These are phyloP conservation scores for Podospora conica DNA, from an alignment of 495 filamentous ascomycete genomes.

Conservation along the genomic window DNA sequence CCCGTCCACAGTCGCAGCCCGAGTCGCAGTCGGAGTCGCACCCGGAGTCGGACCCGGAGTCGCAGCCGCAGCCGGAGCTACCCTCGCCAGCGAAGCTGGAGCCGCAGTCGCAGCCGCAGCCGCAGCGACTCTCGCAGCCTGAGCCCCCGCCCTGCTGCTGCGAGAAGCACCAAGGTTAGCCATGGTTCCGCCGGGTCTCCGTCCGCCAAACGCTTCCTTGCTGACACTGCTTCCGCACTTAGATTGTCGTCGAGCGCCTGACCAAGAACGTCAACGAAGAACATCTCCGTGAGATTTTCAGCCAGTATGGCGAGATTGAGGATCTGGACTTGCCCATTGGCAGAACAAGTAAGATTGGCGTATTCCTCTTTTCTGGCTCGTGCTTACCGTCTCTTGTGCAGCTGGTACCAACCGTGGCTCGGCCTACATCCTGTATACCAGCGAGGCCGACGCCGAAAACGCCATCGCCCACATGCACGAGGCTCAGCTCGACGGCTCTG, in stretches of 20 bases:
- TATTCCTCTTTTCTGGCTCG: not conserved
- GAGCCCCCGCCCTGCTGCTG: constrained; percentile 11
- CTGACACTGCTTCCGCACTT: constrained; percentile 13
- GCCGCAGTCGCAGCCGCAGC: constrained; percentile 24
- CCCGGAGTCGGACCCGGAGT: constrained; percentile 19
- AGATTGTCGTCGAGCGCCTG: constrained; percentile 95
- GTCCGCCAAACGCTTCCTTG: not conserved
- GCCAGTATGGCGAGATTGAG: constrained; percentile 76
- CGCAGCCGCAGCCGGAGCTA: constrained; percentile 13
- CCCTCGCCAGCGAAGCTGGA: constrained; percentile 25
- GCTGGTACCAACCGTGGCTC: constrained; percentile 88
- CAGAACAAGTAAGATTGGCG: constrained; percentile 58
- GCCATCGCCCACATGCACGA: constrained; percentile 98
- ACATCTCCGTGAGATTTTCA: constrained; percentile 90
- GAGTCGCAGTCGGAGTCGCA: constrained; percentile 31
- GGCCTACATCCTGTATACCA: constrained; percentile 82
- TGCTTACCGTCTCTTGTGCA: constrained; percentile 30
- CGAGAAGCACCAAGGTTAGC: constrained; percentile 32
- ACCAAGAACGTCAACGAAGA: constrained; percentile 90
- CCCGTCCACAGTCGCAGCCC: constrained; percentile 20
- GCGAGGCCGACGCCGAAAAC: constrained; percentile 71
- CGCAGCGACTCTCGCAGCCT: constrained; percentile 32
- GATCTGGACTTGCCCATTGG: constrained; percentile 88
- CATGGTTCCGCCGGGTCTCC: not conserved
- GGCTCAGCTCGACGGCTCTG: constrained; percentile 82